Percentiles rank a stretch among this genome's conserved stretches.
These are phyloP conservation scores for Kockovaella imperatae DNA, from an alignment of 768 basidiomycete genomes.

Conservation along the genomic window DNA sequence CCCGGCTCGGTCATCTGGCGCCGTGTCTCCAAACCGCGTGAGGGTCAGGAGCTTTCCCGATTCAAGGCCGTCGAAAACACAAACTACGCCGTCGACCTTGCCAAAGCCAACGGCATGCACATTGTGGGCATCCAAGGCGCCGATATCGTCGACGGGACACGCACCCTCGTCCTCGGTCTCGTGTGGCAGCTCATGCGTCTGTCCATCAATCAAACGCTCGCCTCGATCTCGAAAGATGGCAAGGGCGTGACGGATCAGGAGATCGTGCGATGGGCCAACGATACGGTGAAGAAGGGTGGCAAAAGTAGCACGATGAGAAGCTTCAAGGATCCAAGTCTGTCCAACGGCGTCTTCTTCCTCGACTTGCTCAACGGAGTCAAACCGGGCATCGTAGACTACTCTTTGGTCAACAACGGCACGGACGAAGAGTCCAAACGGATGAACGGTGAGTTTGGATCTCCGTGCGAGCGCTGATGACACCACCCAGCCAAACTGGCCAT, in stretches of 20 bases:
- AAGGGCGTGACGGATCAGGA: conserved; percentile 82
- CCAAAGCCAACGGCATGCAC: conserved; percentile 85
- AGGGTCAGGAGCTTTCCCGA: conserved; percentile 69
- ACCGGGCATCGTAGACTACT: conserved; percentile 91
- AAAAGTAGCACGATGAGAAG: conserved; percentile 59
- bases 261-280: conserved; percentile 93
- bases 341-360: conserved; percentile 85
- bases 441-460: conserved; percentile 59
- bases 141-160: conserved; percentile 88
- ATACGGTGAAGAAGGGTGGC: conserved; percentile 60
- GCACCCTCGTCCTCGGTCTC: conserved; percentile 86
- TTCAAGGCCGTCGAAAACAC: conserved; percentile 99
- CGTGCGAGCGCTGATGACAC: not conserved
- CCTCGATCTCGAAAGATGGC: conserved; percentile 59
- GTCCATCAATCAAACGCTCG: conserved; percentile 85
- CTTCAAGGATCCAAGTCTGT: conserved; percentile 86
- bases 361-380: conserved; percentile 82
- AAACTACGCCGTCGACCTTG: conserved; percentile 90
- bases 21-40: conserved; percentile 88
- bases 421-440: conserved; percentile 80
- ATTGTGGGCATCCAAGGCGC: conserved; percentile 96
- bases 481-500: conserved; percentile 90
- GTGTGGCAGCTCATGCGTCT: conserved; percentile 95
- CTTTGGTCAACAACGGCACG: conserved; percentile 55
- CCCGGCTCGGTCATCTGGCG: conserved; percentile 93